Evolutionary conservation across 1,284 basidiomycete species (phyloP).

Genomic region (Fereydounia khargensis): DNA sequence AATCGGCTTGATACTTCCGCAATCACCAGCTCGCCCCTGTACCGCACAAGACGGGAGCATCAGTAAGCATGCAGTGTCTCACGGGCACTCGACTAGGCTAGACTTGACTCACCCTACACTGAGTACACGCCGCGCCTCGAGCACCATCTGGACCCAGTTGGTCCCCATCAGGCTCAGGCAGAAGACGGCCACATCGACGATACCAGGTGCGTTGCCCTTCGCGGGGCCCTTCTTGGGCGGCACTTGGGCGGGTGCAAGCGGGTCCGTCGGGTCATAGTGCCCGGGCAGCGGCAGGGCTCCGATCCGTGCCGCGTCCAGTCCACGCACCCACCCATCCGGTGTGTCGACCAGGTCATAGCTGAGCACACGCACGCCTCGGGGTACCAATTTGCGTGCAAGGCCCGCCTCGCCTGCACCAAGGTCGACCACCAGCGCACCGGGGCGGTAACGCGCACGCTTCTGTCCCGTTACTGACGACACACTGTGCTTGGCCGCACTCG

Average conservation of each 20-base stretch:
- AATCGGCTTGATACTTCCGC: constrained; percentile 74
- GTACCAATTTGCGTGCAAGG: constrained; percentile 64
- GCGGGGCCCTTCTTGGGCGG: not conserved
- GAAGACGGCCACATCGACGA: constrained; percentile 88
- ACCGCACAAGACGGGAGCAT: not conserved
- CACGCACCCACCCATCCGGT: constrained; percentile 62
- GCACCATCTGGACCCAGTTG: constrained; percentile 87
- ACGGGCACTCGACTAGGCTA: not conserved
- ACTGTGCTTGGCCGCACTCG: not conserved
- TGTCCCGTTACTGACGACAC: constrained; percentile 1
- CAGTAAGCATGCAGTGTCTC: not conserved
- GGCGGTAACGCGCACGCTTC: constrained; percentile 52
- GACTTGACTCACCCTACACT: constrained; percentile 68
- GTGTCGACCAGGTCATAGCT: constrained; percentile 78
- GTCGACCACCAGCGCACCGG: constrained; percentile 76
- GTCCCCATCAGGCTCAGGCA: constrained; percentile 94
- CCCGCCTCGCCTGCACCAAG: constrained; percentile 93
- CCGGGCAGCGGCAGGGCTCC: constrained; percentile 38
- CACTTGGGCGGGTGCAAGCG: constrained; percentile 2
- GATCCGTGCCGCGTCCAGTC: constrained; percentile 37
- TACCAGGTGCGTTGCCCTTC: constrained; percentile 53
- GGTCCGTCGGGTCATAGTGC: constrained; percentile 5
- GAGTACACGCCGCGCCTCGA: constrained; percentile 84
- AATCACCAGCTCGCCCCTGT: constrained; percentile 80
- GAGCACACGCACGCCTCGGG: constrained; percentile 64